These are phyloP conservation scores for Warburgia ugandensis DNA, from an alignment of 164 flowering plant genomes.

Conservation along the genomic window DNA sequence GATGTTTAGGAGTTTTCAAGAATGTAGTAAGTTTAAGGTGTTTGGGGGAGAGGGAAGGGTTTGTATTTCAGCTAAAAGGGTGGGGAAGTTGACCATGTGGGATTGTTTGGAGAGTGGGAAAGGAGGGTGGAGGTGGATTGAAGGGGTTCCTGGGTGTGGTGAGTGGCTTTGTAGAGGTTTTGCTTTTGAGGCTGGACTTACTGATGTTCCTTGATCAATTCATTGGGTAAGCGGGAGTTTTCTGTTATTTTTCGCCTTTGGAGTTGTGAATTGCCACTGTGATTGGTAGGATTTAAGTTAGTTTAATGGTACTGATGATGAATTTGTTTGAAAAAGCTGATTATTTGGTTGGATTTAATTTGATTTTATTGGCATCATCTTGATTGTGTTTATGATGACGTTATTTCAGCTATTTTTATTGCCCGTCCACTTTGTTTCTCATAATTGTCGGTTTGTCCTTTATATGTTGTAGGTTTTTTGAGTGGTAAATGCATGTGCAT, in stretches of 20 bases:
- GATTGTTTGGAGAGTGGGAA: constrained; percentile 29
- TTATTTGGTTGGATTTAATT: no score
- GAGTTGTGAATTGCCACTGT: no score
- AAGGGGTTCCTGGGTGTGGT: constrained; percentile 53
- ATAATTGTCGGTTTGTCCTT: no score
- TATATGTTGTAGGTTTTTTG: no score
- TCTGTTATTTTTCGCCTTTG: background rate
- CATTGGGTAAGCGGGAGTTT: constrained; percentile 1
- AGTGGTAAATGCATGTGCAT: no score
- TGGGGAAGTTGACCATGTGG: constrained; percentile 76
- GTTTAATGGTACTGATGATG: no score
- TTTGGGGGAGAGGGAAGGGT: constrained; percentile 80
- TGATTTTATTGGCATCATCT: no score
- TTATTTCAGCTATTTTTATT: no score
- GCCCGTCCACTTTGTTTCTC: no score
- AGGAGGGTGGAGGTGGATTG: constrained; percentile 84
- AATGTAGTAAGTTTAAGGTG: constrained; percentile 80
- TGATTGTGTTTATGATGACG: no score
- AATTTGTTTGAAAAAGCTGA: no score
- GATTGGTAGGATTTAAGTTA: constrained; percentile 1
- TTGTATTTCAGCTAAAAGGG: constrained; percentile 71
- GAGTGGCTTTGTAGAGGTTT: constrained; percentile 79
- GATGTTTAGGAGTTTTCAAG: constrained; percentile 61
- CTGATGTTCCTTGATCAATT: constrained; percentile 40
- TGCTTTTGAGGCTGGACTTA: constrained; percentile 56